A percentile compares a stretch with the other conserved stretches of the same genome.
phyloP scores from a whole-genome alignment of 768 basidiomycete genomes.

The Heimioporus sp. region DNA sequence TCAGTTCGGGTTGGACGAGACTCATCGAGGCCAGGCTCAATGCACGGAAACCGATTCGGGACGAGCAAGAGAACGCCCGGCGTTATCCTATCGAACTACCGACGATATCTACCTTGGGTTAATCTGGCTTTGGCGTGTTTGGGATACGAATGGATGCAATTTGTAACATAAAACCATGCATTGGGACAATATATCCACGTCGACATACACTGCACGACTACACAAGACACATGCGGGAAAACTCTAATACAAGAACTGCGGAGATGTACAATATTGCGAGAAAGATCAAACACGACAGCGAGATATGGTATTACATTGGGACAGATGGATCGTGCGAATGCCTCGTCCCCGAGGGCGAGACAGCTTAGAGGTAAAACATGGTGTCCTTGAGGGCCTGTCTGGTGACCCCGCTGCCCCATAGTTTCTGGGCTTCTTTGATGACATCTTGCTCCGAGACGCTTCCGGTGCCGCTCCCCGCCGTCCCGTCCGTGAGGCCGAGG shows the following conservation, averaged over 20 bases:
- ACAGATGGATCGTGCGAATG: neutral
- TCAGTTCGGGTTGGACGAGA: neutral
- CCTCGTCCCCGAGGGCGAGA: neutral
- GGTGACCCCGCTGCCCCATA: constrained; percentile 59
- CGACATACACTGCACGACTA: neutral
- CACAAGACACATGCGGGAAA: neutral
- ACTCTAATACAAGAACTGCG: too few species aligned
- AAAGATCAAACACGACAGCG: neutral
- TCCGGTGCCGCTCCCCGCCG: constrained; percentile 31
- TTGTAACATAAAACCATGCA: too few species aligned
- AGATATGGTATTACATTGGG: neutral
- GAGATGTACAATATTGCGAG: neutral
- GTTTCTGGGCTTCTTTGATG: constrained; percentile 46
- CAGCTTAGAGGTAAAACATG: constrained; percentile 70
- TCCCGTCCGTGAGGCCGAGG: constrained; percentile 31
- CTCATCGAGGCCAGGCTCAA: constrained; percentile 2
- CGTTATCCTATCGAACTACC: constrained; percentile 2
- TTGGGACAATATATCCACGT: neutral
- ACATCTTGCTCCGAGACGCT: constrained; percentile 47
- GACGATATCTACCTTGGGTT: constrained; percentile 4
- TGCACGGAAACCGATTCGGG: constrained; percentile 8
- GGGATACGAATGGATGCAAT: too few species aligned
- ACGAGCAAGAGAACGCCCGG: constrained; percentile 1
- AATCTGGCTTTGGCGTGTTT: neutral
- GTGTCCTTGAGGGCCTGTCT: constrained; percentile 54